Base-by-base conservation (phyloP, 441 rosid genomes). In the Viola pubescens region DNA sequence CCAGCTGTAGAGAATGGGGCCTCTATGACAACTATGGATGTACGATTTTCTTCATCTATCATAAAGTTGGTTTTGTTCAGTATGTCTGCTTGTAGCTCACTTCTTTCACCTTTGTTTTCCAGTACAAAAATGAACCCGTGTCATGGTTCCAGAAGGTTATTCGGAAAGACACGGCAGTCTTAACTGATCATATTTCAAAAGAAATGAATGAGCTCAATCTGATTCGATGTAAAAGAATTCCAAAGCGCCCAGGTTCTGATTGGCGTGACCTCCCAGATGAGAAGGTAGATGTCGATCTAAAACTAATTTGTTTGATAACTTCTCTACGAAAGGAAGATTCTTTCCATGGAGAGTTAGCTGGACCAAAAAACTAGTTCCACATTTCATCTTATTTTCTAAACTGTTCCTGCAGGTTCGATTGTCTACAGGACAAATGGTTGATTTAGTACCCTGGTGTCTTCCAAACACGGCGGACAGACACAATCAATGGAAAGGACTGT, bases 401-500 rank as follows among this genome's bases (percentile, higher is more conserved):
- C 3, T 26, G 34, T 2, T 26, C 34, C 34, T 58, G 59, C 75
- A 87, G 98, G 85, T 89, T 52, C 69, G 51, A 52, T 75, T 91
- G 64, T 82, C 91, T 2, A 73, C 70, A 2, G 94, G 97, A 46
- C 85, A 80, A 66, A 5, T 73, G 45, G 94, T 72, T 37, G 85
- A 85, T 61, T 58, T 85, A 75, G 78, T 88, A 52, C 96, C 98
- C 1, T 76, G 81, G 81, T 88, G 89, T 73, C 82, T 88, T 19
- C 95, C 88, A 56, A 83, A 91, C 66, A 91, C 86, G 1, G 89
- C 89, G 9, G 73, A 76, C 62, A 65, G 83, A 43, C 91, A 91
- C 71, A 91, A 91, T 71, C 81, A 79, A 52, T 91, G 95, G 96
- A 91, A 91, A 60, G 98, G 98, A 13, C 86, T 91, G 42, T 86